phyloP scores from a whole-genome alignment of 192 early-diverging fungal genomes.

The Backusella psychrophila region DNA sequence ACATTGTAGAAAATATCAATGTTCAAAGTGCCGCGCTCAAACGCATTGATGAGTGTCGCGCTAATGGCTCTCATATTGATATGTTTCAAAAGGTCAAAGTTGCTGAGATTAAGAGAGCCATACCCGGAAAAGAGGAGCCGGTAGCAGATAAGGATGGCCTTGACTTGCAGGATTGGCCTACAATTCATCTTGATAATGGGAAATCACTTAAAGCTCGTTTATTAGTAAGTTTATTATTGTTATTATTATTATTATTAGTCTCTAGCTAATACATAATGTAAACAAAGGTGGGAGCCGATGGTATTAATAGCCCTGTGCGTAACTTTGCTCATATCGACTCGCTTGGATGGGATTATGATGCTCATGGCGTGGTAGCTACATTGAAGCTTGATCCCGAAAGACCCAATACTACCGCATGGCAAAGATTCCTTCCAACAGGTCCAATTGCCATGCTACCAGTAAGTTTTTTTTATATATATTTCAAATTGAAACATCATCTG shows the following conservation, averaged over 20 bases:
- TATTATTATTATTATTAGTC: too few species aligned
- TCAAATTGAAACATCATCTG: neutral
- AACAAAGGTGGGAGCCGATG: conserved; percentile 78
- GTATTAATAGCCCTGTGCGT: conserved; percentile 83
- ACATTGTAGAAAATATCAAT: conserved; percentile 87
- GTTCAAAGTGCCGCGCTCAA: conserved; percentile 69
- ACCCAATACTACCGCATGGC: conserved; percentile 78
- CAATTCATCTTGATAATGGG: conserved; percentile 67
- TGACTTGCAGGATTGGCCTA: conserved; percentile 68
- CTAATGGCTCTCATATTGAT: conserved; percentile 45
- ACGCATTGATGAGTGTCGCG: conserved; percentile 37
- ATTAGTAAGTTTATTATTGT: conserved; percentile 45
- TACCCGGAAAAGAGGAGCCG: neutral
- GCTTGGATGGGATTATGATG: conserved; percentile 83
- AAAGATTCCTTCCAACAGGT: conserved; percentile 92
- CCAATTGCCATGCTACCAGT: conserved; percentile 94
- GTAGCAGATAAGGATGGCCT: neutral
- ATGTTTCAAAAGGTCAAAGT: conserved; percentile 74
- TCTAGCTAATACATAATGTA: too few species aligned
- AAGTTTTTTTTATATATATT: conserved; percentile 19
- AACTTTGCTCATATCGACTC: conserved; percentile 78
- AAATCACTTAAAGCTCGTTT: conserved; percentile 63
- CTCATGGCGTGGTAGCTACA: conserved; percentile 87
- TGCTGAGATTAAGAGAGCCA: conserved; percentile 40
- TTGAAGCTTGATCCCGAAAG: conserved; percentile 53